These are phyloP conservation scores for Penicillium manginii DNA, from an alignment of 495 filamentous ascomycete genomes.

Conservation along the genomic window DNA sequence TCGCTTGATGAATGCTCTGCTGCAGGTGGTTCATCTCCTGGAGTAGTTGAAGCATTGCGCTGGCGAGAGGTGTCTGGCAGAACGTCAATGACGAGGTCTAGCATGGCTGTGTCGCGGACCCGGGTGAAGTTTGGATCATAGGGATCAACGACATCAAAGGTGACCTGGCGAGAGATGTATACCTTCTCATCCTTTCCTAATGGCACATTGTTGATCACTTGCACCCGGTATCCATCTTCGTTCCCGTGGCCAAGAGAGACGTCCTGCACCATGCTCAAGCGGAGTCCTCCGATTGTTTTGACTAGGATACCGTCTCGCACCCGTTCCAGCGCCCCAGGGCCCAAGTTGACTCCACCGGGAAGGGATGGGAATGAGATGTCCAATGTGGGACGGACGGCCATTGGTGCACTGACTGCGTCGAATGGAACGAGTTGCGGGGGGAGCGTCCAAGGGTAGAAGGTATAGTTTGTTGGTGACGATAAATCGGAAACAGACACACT, in stretches of 20 bases:
- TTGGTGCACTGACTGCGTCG: slow-evolving; percentile 71
- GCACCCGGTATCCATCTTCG: slow-evolving; percentile 65
- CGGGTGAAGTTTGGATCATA: slow-evolving; percentile 84
- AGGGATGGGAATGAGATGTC: slow-evolving; percentile 81
- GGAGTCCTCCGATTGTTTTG: slow-evolving; percentile 76
- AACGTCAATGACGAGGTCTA: slow-evolving; percentile 73
- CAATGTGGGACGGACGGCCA: slow-evolving; percentile 64
- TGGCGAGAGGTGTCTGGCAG: slow-evolving; percentile 42
- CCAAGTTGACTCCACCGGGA: slow-evolving; percentile 56
- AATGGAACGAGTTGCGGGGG: slow-evolving; percentile 71
- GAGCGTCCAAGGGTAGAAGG: slow-evolving; percentile 91
- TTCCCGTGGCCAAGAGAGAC: slow-evolving; percentile 39
- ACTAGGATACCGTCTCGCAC: slow-evolving; percentile 76
- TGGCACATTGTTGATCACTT: slow-evolving; percentile 75
- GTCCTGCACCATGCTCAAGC: slow-evolving; percentile 79
- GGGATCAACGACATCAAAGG: slow-evolving; percentile 69
- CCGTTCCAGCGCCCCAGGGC: slow-evolving; percentile 59
- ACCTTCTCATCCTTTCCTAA: slow-evolving; percentile 91
- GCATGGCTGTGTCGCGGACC: slow-evolving; percentile 67
- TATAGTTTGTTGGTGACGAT: slow-evolving; percentile 73
- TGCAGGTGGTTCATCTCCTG: slow-evolving; percentile 33
- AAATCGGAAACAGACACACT: slow-evolving; percentile 60
- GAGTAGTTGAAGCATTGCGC: slow-evolving; percentile 45
- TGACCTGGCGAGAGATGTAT: slow-evolving; percentile 74
- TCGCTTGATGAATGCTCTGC: slow-evolving; percentile 24